Conservation (phyloP, 768 basidiomycete genomes). For the Calocybe cyanea region DNA sequence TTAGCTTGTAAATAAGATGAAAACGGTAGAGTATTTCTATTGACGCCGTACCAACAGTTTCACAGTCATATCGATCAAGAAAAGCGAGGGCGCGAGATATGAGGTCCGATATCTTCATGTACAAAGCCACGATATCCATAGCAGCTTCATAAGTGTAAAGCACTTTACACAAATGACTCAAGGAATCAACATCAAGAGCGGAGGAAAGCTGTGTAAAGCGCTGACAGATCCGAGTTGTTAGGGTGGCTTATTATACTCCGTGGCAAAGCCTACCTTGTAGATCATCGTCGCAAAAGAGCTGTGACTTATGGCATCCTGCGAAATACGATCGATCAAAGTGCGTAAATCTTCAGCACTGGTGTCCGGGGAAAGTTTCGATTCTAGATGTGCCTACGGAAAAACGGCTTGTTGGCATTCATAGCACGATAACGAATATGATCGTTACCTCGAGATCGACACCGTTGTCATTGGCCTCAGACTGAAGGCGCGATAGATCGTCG, state of each 20-base stretch:
- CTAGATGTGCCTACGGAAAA: conserved; percentile 41
- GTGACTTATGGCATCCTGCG: conserved; percentile 56
- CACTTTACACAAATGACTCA: conserved; percentile 68
- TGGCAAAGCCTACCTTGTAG: conserved; percentile 43
- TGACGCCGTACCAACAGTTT: conserved; percentile 63
- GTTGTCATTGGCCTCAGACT: conserved; percentile 57
- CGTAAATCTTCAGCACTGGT: conserved; percentile 31
- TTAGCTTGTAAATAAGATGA: not conserved
- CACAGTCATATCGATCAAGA: conserved; percentile 73
- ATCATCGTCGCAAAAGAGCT: conserved; percentile 52
- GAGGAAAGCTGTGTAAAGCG: conserved; percentile 51
- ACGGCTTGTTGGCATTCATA: conserved; percentile 4
- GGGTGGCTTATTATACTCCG: conserved; percentile 1
- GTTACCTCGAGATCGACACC: conserved; percentile 58
- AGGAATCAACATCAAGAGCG: conserved; percentile 59
- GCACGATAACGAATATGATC: conserved; percentile 9
- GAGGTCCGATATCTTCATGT: conserved; percentile 61
- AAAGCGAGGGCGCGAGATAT: conserved; percentile 58
- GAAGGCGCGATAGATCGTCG: conserved; percentile 46
- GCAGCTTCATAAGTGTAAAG: conserved; percentile 55
- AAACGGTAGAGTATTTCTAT: not conserved
- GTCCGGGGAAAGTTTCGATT: conserved; percentile 55
- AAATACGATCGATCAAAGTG: conserved; percentile 42
- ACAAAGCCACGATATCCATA: conserved; percentile 67
- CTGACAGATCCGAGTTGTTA: conserved; percentile 44